Evolutionary conservation across 164 flowering plant species (phyloP).

Genomic region (Umbellularia californica): DNA sequence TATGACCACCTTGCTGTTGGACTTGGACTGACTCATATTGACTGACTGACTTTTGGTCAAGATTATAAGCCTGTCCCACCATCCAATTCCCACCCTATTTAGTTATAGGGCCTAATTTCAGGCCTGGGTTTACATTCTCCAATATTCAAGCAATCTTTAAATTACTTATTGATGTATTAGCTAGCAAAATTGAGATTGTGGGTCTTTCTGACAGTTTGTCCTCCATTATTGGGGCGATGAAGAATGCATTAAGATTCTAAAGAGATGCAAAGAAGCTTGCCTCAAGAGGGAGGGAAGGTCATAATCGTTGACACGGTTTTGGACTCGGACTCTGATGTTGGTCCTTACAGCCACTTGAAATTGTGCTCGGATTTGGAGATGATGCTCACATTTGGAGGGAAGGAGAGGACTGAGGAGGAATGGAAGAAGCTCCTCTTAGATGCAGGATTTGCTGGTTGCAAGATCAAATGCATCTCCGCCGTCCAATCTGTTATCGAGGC

Average conservation of each 20-base stretch:
- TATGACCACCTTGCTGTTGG: too few relatives aligned
- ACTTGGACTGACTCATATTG: too few relatives aligned
- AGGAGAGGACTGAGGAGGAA: constrained; percentile 37
- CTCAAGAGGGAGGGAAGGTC: constrained; percentile 31
- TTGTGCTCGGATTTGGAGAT: constrained; percentile 27
- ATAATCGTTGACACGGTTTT: constrained; percentile 34
- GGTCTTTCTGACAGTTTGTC: constrained; percentile 21
- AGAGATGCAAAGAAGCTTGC: constrained; percentile 34
- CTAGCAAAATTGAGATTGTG: too few relatives aligned
- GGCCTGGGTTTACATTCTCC: too few relatives aligned
- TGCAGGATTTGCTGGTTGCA: constrained; percentile 31
- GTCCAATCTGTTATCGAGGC: constrained; percentile 29
- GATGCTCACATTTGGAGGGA: constrained; percentile 32
- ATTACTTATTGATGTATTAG: too few relatives aligned
- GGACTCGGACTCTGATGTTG: constrained; percentile 1
- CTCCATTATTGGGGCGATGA: constrained; percentile 40
- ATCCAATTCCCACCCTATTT: too few relatives aligned
- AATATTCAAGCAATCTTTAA: too few relatives aligned
- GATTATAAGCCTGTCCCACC: too few relatives aligned
- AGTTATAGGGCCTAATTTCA: too few relatives aligned
- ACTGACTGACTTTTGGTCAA: too few relatives aligned
- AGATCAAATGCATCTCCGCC: constrained; percentile 26
- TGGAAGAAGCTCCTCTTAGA: constrained; percentile 34
- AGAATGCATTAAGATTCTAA: constrained; percentile 27
- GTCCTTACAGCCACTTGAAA: not conserved